Evolutionary conservation across 352 stramenopile species (phyloP), one percentile per base, ranked within the genome.

Genomic region (Globisporangium recalcitrans): DNA sequence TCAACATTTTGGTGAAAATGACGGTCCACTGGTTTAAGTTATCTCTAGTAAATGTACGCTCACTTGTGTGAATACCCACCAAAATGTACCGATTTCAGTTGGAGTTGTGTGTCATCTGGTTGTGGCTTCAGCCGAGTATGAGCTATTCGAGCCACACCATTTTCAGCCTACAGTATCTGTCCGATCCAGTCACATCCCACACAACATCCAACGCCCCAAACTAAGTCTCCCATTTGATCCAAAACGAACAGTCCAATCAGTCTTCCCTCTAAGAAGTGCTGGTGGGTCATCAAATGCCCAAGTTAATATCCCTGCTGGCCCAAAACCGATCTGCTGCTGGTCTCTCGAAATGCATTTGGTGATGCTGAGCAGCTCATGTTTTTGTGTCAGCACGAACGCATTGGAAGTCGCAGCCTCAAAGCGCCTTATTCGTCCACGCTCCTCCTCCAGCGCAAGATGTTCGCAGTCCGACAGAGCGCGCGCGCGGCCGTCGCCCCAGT

Each of bases 391-490:
- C 0, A 16, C 38, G 38, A 60, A 60, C 38, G 38, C 36, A 52
- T 31, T 26, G 24, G 54, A 60, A 51, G 36, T 38, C 24, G 8
- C 24, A 7, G 47, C 31, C 14, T 22, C 5, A 31, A 19, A 56
- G 51, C 51, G 1, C 47, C 14, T 21, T 27, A 60, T 52, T 60
- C 19, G 54, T 21, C 4, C 4, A 38, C 26, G 6, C 27, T 32
- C 19, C 34, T n/a, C 24, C 36, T 52, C 38, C 24, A 47, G 54
- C 54, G 19, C 44, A 49, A 42, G 31, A 65, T 65, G 60, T 29
- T 65, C 40, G 60, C 60, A 16, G 52, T 36, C 19, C 60, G 60
- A 9, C 59, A 59, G 49, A 64, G 49, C 29, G 21, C 40, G 13
- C 59, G 59, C 40, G 60, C 52, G 29, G 36, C 46, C 52, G 10